Conservation (phyloP, 257 asterid genomes). For the Penstemon davidsonii region DNA sequence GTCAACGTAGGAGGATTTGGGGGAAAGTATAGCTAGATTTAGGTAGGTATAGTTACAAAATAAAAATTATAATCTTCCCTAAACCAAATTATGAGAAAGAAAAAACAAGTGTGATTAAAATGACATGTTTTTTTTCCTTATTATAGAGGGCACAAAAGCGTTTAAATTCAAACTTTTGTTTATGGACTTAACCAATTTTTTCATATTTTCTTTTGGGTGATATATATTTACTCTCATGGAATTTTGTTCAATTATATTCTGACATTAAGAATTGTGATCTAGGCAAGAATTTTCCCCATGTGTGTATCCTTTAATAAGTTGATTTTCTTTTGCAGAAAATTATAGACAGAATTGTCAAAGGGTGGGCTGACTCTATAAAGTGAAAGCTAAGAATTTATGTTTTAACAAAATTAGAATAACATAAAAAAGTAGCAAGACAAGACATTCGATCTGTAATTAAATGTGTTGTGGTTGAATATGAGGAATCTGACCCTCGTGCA, state of each 20-base stretch:
- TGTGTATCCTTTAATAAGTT: not conserved
- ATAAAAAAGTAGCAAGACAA: conserved; percentile 20
- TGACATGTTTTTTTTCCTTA: no score
- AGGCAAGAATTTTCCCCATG: not conserved
- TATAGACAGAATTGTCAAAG: conserved; percentile 27
- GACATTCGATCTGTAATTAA: conserved; percentile 10
- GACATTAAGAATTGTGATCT: not conserved
- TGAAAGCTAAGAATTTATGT: conserved; percentile 31
- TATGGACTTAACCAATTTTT: not conserved
- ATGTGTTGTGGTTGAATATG: conserved; percentile 14
- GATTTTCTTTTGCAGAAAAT: not conserved
- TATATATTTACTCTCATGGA: not conserved
- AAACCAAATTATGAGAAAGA: no score
- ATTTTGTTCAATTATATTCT: not conserved
- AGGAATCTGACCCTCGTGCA: conserved; percentile 50
- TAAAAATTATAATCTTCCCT: no score
- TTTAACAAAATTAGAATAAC: not conserved
- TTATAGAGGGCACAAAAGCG: no score
- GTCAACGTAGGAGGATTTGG: no score
- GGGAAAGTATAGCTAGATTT: no score
- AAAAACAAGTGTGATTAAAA: no score
- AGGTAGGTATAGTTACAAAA: no score
- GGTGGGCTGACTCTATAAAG: conserved; percentile 41
- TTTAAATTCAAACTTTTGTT: no score
- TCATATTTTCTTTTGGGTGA: not conserved